Evolutionary conservation across 2,329 filamentous ascomycete species (phyloP), one percentile per base, ranked within the genome.

Genomic region (Septoria petroselini): DNA sequence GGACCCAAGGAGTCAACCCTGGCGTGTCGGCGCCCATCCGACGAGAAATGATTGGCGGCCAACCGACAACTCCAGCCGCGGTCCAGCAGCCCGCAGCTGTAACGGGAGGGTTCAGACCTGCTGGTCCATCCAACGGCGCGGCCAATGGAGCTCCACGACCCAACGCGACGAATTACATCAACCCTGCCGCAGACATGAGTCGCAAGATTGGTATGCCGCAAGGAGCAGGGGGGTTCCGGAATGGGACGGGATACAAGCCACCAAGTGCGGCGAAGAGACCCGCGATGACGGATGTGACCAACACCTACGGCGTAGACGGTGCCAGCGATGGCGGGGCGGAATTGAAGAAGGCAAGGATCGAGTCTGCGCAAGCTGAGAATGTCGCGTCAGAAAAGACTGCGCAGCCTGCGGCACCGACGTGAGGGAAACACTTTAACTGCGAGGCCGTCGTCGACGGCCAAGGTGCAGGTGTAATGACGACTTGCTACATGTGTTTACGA

Each of bases 1-100:
- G 91, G 65, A 96, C 91, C 0, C 86, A 86, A 0, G 91, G 91
- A 2, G 79, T 96, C 31, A 89, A 96, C 62, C 88, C 94, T 64
- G 82, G 73, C 17, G 84, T 81, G 43, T 91, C 86, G 3, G 84
- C 85, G 44, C 88, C 90, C 0, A 72, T 95, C 1, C 78, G 77
- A 3, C 79, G 46, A 27, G 48, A 42, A 29, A 51, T 48, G 33
- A 33, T 50, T 17, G 38, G 34, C 18, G 45, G 33, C 29, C 39
- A 33, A 11, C 33, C 48, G 9, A 37, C 53, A n/a, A 41, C 44
- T n/a, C 31, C 48, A 47, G 31, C 43, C 14, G 43, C 30, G 25
- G 15, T 29, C 14, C 53, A 54, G 38, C 49, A 43, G 25, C 35
- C 31, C 7, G 30, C 41, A 42, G 31, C 35, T 11, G 44, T 40